Evolutionary conservation across 73 alveolate species (phyloP), one percentile per base, ranked within the genome.

Genomic region (Loxodes magnus): DNA sequence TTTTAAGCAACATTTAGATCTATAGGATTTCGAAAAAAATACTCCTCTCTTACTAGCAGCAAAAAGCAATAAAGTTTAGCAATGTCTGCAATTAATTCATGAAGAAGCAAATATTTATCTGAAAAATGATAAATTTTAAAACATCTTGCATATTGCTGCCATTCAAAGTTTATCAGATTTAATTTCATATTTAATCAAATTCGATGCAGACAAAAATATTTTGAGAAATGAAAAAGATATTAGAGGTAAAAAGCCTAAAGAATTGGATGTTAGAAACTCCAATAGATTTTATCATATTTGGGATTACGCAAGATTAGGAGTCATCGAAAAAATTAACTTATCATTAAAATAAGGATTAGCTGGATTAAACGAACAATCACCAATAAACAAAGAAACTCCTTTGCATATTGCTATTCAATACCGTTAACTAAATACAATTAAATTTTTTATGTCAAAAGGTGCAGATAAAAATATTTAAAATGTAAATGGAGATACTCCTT

Each of bases 31-130:
- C n/a, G n/a, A n/a, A n/a, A n/a, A 19, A 2, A n/a, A 21, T 2
- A 46, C 59, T 23, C 59, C 59, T 22, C 27, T 46, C 2, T 19
- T 46, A 46, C 5, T 46, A n/a, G 46, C 59, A 22, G 59, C 27
- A 5, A 46, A 46, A 24, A 37, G 27, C 5, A 19, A 46, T 20
- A 14, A 41, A 0, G 6, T 46, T 7, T 37, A 46, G 6, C 9
- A 14, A 9, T 20, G 22, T 20, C 50, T 25, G 27, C n/a, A 25
- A 5, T 25, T 46, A 1, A 24, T 46, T 7, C 14, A 24, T n/a
- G 7, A 24, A 20, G 17, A 46, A 20, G 22, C 43, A 20, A 24
- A 46, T 24, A 46, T 46, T 24, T 46, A 46, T 24, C 17, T 19
- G 14, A 37, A 24, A 21, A 46, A 46, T 19, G 59, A 24, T n/a